A percentile compares a stretch with the other conserved stretches of the same genome.
These are phyloP conservation scores for Boletales sp. DNA, from an alignment of 768 basidiomycete genomes.

Conservation along the genomic window DNA sequence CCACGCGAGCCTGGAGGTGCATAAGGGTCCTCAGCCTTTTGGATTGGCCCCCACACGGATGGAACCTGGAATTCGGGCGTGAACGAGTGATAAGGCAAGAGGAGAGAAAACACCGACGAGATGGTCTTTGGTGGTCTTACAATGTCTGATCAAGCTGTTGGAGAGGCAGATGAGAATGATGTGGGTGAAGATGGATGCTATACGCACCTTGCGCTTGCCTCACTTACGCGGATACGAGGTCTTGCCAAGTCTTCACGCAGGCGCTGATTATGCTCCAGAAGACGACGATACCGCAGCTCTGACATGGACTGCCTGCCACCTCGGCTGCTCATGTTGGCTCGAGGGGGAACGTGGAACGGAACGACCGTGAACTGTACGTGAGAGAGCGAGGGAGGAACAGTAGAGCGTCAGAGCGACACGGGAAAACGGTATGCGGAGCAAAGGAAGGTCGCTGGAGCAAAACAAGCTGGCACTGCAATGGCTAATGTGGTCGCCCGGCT, in stretches of 20 bases:
- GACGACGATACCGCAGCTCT: slow-evolving; percentile 75
- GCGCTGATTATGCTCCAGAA: slow-evolving; percentile 72
- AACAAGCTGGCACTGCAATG: slow-evolving; percentile 2
- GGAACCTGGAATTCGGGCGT: slow-evolving; percentile 58
- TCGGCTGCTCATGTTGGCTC: slow-evolving; percentile 52
- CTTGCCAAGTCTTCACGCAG: slow-evolving; percentile 69
- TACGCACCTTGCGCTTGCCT: slow-evolving; percentile 64
- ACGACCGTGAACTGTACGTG: not conserved
- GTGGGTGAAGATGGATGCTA: not conserved
- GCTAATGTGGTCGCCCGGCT: too few relatives aligned
- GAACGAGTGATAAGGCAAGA: slow-evolving; percentile 7
- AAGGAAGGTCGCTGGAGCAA: slow-evolving; percentile 7
- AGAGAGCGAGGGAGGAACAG: not conserved
- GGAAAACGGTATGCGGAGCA: not conserved
- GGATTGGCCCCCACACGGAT: slow-evolving; percentile 96
- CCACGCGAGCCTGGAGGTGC: slow-evolving; percentile 60
- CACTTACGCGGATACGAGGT: slow-evolving; percentile 68
- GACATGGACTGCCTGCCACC: slow-evolving; percentile 72
- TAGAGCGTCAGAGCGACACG: too few relatives aligned
- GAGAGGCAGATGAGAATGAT: slow-evolving; percentile 3
- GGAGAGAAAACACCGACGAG: slow-evolving; percentile 41
- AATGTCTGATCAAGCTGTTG: slow-evolving; percentile 65
- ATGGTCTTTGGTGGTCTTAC: slow-evolving; percentile 70
- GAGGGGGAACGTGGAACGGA: slow-evolving; percentile 1
- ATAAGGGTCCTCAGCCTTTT: slow-evolving; percentile 90